These are phyloP conservation scores for Phytophthora palmivora DNA, from an alignment of 352 stramenopile genomes.

Conservation along the genomic window DNA sequence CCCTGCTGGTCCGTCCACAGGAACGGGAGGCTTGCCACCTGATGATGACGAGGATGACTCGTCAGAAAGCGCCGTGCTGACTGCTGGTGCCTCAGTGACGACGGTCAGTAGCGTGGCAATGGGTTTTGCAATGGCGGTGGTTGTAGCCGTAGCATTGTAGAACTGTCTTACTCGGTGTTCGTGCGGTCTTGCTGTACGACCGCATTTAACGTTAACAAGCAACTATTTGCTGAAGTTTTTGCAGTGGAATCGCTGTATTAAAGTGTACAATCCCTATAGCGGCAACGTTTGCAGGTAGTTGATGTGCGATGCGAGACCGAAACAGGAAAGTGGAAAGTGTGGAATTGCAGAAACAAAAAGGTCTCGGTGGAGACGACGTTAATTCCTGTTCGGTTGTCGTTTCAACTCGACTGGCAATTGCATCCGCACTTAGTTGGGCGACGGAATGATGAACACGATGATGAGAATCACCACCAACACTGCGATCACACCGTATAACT, in stretches of 20 bases:
- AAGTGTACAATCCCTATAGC: slow-evolving; percentile 25
- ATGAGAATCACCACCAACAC: slow-evolving; percentile 71
- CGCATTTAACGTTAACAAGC: slow-evolving; percentile 33
- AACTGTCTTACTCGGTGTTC: slow-evolving; percentile 37
- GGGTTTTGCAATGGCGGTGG: slow-evolving; percentile 13
- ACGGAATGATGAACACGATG: slow-evolving; percentile 62
- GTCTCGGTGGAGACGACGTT: slow-evolving; percentile 14
- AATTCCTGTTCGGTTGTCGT: background rate
- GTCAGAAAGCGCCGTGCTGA: slow-evolving; percentile 54
- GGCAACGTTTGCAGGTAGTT: background rate
- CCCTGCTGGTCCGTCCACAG: slow-evolving; percentile 20
- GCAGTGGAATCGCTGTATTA: slow-evolving; percentile 21
- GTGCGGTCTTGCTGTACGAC: slow-evolving; percentile 2
- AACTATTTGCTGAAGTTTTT: slow-evolving; percentile 21
- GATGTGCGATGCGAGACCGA: background rate
- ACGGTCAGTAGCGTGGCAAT: slow-evolving; percentile 17
- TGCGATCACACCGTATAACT: slow-evolving; percentile 77
- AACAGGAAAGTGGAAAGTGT: slow-evolving; percentile 6
- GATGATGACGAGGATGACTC: slow-evolving; percentile 73
- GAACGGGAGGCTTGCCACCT: slow-evolving; percentile 29
- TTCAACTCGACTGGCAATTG: slow-evolving; percentile 11
- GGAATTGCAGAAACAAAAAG: slow-evolving; percentile 21
- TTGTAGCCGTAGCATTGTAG: slow-evolving; percentile 29
- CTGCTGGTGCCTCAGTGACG: slow-evolving; percentile 12
- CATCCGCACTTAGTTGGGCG: slow-evolving; percentile 25